Evolutionary conservation across 306 rosid genomes (phyloP).

Genomic region (Acmispon strigosus): DNA sequence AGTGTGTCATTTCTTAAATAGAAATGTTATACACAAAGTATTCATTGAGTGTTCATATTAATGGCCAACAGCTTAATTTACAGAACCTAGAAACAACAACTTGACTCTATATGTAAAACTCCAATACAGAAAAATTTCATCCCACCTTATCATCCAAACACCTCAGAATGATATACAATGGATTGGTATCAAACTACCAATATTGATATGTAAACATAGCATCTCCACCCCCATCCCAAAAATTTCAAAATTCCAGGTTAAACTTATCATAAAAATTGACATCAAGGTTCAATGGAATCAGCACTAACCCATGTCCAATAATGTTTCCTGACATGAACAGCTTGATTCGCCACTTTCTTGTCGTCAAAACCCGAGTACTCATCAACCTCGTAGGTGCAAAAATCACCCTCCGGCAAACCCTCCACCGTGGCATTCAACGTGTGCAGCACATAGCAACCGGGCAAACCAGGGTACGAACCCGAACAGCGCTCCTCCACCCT

Average conservation of each 20-base stretch:
- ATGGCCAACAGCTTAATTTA: slow-evolving; percentile 1
- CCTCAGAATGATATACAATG: slow-evolving; percentile 9
- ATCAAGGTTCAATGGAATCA: slow-evolving; percentile 44
- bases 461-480: slow-evolving; percentile 82
- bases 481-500: slow-evolving; percentile 79
- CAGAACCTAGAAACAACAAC: neutral
- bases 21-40: no score
- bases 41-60: no score
- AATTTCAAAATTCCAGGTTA: slow-evolving; percentile 2
- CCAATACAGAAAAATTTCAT: neutral
- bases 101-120: neutral
- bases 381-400: slow-evolving; percentile 66
- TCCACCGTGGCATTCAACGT: slow-evolving; percentile 58
- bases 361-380: slow-evolving; percentile 45
- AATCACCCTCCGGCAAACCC: slow-evolving; percentile 77
- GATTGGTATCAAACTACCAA: neutral
- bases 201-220: neutral
- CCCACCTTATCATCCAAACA: slow-evolving; percentile 14
- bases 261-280: neutral
- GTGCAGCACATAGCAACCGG: slow-evolving; percentile 81
- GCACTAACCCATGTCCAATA: slow-evolving; percentile 88
- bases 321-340: slow-evolving; percentile 85
- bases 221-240: neutral
- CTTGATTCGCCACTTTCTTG: slow-evolving; percentile 37
- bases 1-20: no score